phyloP scores from a whole-genome alignment of 2,329 filamentous ascomycete genomes.

The Pseudopithomyces maydicus region DNA sequence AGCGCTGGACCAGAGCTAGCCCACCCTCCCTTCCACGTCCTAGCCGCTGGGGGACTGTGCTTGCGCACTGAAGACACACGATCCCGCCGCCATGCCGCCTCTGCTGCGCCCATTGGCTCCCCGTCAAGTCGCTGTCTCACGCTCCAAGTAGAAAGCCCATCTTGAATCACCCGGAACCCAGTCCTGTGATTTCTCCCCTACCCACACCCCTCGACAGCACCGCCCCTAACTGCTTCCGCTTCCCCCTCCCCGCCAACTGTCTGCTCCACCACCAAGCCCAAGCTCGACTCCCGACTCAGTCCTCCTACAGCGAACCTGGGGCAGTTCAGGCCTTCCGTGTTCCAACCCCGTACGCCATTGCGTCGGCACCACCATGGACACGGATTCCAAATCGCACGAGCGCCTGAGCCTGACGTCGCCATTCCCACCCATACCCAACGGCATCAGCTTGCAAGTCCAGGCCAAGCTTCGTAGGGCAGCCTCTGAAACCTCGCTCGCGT shows the following conservation, averaged over 20 bases:
- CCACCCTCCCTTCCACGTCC: not conserved
- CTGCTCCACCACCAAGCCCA: conserved; percentile 3
- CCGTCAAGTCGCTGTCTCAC: conserved; percentile 26
- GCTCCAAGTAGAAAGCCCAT: conserved; percentile 8
- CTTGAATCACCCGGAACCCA: conserved; percentile 19
- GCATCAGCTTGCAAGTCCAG: conserved; percentile 9
- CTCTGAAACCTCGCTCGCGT: conserved; percentile 36
- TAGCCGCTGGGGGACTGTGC: conserved; percentile 29
- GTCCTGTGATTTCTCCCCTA: conserved; percentile 31
- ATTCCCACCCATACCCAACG: not conserved
- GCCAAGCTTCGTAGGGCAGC: conserved; percentile 32
- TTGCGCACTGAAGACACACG: conserved; percentile 17
- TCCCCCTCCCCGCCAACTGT: not conserved
- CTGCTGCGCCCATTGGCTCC: conserved; percentile 25
- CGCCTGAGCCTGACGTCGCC: not conserved
- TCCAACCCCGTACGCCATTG: too few relatives aligned
- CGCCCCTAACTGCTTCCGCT: too few relatives aligned
- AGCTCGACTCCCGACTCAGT: conserved; percentile 3
- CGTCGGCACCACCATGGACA: not conserved
- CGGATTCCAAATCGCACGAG: not conserved
- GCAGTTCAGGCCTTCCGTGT: not conserved
- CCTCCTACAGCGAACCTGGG: too few relatives aligned
- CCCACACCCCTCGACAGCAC: conserved; percentile 5
- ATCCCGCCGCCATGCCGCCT: conserved; percentile 12
- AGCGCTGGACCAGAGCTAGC: conserved; percentile 13